Base-by-base conservation (phyloP, 192 early-diverging fungal genomes). In the Linnemannia exigua region DNA sequence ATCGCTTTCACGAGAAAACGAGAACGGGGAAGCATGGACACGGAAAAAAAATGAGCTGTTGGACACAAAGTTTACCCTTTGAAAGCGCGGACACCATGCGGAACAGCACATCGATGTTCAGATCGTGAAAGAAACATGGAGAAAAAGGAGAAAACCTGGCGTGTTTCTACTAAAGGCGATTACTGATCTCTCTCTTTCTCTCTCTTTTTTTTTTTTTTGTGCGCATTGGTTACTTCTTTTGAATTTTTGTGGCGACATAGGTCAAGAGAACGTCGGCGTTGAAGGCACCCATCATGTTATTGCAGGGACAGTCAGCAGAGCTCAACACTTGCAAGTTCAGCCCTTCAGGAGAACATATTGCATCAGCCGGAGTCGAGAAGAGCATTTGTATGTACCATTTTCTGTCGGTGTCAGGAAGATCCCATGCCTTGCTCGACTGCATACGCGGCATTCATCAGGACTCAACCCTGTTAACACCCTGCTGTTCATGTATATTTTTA, bases 311-410 rank as follows among this genome's bases (percentile, higher is more conserved):
- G 50, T 81, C 93, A 79, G 94, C 94, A 70, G 97, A 98, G 38
- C 90, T 99, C 20, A 94, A 94, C 37, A 91, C 96, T 17, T 94
- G 94, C 79, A 91, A 93, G 81, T 99, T 99, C 88, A 96, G 95
- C 79, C 95, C 93, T 22, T 90, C 90, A 69, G 98, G 98, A 75
- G 89, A 95, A 61, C 90, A 95, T 73, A 69, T 99, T 58, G 98
- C 96, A 0, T 97, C 96, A 36, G 95, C 92, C 41, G 94, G 94
- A 47, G 92, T 92, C 67, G 98, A 99, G 83, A 89, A 93, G 84
- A 88, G 90, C n/a, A 95, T 99, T 31, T 93, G 95, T 96, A 91
- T 66, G 94, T 89, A 1, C 70, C 20, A 44, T 15, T 22, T 48
- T 37, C n/a, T 44, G 41, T 35, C 20, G 16, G 28, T 68, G 25